These are phyloP conservation scores for Otatea glauca DNA, from an alignment of 176 grass and related monocot genomes.

Conservation along the genomic window DNA sequence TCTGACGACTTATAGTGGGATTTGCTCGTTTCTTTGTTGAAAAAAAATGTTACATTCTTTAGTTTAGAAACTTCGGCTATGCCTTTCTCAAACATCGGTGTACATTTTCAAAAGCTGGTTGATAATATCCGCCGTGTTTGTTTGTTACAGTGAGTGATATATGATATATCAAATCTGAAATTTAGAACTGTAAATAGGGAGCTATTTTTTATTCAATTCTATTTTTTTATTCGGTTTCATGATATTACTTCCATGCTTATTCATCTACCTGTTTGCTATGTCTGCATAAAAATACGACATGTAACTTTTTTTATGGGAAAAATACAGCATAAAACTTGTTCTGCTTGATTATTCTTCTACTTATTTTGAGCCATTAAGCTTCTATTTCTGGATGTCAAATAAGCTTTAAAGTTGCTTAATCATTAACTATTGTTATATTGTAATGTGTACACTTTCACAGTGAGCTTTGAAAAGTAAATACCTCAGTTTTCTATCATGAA, in stretches of 20 bases:
- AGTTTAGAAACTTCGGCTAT: constrained; percentile 25
- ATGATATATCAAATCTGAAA: constrained; percentile 38
- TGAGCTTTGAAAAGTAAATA: constrained; percentile 25
- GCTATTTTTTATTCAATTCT: constrained; percentile 29
- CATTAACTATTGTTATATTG: constrained; percentile 24
- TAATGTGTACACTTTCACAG: constrained; percentile 6
- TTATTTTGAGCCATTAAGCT: background rate
- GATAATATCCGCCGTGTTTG: constrained; percentile 28
- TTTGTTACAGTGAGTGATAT: constrained; percentile 16
- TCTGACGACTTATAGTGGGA: constrained; percentile 42
- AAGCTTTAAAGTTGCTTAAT: background rate
- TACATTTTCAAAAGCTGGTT: constrained; percentile 49
- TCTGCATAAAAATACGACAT: constrained; percentile 17
- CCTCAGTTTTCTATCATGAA: background rate
- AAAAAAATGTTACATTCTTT: constrained; percentile 45
- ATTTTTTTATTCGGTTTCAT: constrained; percentile 31
- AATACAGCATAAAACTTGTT: background rate
- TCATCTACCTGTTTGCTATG: constrained; percentile 8
- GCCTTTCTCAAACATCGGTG: constrained; percentile 22
- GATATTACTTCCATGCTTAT: constrained; percentile 24
- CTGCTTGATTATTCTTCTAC: background rate
- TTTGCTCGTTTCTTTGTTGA: constrained; percentile 44
- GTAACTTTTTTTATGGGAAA: background rate
- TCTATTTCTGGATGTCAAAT: background rate
- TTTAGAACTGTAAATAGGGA: constrained; percentile 43